Evolutionary conservation across 1,284 basidiomycete species (phyloP).

Genomic region (Malassezia psittaci): DNA sequence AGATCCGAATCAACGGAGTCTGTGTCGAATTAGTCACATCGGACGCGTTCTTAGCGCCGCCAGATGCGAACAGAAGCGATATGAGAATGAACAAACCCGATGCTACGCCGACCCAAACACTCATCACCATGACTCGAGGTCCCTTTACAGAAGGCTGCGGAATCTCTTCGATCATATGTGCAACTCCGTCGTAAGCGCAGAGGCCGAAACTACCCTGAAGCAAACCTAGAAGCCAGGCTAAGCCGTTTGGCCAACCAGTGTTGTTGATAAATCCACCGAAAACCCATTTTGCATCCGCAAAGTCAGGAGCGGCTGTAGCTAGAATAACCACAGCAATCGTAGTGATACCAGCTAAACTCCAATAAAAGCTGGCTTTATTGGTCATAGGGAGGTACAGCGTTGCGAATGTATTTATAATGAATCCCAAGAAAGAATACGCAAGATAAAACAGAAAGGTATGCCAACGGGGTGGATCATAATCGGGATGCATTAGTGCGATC

Average conservation of each 20-base stretch:
- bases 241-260: conserved; percentile 51
- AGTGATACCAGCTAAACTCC: not conserved
- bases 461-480: conserved; percentile 37
- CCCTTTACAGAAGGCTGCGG: conserved; percentile 55
- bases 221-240: conserved; percentile 51
- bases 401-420: conserved; percentile 6
- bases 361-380: not conserved
- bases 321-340: conserved; percentile 45
- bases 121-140: conserved; percentile 57
- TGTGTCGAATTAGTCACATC: conserved; percentile 55
- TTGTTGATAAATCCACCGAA: conserved; percentile 49
- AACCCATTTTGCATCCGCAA: conserved; percentile 49
- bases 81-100: conserved; percentile 59
- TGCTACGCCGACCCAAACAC: conserved; percentile 58
- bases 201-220: conserved; percentile 50
- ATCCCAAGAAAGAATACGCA: conserved; percentile 24
- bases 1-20: conserved; percentile 59
- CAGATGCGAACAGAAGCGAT: conserved; percentile 58
- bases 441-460: conserved; percentile 38
- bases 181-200: conserved; percentile 34
- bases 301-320: conserved; percentile 43
- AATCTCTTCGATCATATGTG: conserved; percentile 58
- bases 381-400: not conserved
- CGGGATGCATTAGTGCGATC: conserved; percentile 43
- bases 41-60: conserved; percentile 53